A percentile compares a stretch with the other conserved stretches of the same genome.
phyloP scores from a whole-genome alignment of 1,284 basidiomycete species.

The Leccinum subrobustum region DNA sequence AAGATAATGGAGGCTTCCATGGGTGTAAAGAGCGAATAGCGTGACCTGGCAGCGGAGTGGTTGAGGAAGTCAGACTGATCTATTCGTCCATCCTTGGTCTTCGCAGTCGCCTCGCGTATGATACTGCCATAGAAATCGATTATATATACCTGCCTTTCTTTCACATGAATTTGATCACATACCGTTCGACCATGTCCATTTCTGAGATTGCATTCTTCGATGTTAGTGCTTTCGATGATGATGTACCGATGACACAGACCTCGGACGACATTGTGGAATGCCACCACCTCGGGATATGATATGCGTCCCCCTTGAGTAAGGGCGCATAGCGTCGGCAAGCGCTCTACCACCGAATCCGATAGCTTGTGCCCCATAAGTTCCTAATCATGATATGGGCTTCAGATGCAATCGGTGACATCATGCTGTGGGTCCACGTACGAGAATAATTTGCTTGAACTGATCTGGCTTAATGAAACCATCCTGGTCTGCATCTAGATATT shows the following conservation, averaged over 20 bases:
- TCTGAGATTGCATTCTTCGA: constrained; percentile 44
- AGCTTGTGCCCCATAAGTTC: constrained; percentile 95
- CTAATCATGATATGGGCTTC: constrained; percentile 38
- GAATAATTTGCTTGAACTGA: constrained; percentile 90
- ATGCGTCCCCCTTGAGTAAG: constrained; percentile 86
- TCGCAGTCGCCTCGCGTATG: constrained; percentile 83
- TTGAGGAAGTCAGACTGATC: constrained; percentile 81
- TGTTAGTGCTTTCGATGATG: constrained; percentile 8
- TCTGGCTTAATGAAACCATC: constrained; percentile 91
- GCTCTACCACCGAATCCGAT: constrained; percentile 85
- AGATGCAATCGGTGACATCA: neutral
- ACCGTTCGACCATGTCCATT: constrained; percentile 95
- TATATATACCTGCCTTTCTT: neutral
- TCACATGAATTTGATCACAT: constrained; percentile 15
- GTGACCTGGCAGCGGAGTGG: constrained; percentile 70
- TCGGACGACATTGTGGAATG: constrained; percentile 92
- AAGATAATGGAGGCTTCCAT: constrained; percentile 97
- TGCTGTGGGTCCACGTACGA: constrained; percentile 48
- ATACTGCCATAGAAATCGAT: constrained; percentile 45
- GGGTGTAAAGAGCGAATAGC: constrained; percentile 90
- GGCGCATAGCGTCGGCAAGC: constrained; percentile 86
- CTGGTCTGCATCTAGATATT: constrained; percentile 81
- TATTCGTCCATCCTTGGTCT: constrained; percentile 91
- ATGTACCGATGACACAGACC: constrained; percentile 43
- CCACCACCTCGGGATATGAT: constrained; percentile 92